Evolutionary conservation across 306 rosid genomes (phyloP).

Genomic region (Mimosa pudica): DNA sequence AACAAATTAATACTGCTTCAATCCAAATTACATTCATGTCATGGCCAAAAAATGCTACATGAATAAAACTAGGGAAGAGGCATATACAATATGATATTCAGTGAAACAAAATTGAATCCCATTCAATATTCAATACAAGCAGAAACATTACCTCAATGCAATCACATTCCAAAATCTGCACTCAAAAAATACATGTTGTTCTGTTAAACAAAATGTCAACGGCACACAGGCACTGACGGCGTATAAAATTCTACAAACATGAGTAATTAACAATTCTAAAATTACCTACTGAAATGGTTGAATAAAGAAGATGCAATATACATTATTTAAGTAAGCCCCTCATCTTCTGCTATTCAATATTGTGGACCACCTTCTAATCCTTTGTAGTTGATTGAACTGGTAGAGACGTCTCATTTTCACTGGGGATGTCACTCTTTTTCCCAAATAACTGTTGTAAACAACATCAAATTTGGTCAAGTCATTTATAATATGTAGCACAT

Average conservation of each 20-base stretch:
- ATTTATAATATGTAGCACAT: neutral
- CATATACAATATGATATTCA: neutral
- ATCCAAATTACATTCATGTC: neutral
- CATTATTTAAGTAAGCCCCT: neutral
- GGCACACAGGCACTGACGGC: neutral
- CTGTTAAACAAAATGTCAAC: neutral
- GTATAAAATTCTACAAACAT: neutral
- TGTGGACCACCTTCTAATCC: constrained; percentile 36
- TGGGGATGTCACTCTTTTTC: constrained; percentile 27
- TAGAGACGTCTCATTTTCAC: constrained; percentile 38
- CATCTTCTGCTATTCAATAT: neutral
- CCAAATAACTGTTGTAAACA: constrained; percentile 50
- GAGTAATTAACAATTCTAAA: neutral
- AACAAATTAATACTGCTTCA: constrained; percentile 9
- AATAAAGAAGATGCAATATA: neutral
- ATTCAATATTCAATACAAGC: neutral
- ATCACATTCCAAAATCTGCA: constrained; percentile 18
- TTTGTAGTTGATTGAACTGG: constrained; percentile 37
- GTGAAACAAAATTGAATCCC: constrained; percentile 25
- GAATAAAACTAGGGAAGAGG: neutral
- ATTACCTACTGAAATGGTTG: neutral
- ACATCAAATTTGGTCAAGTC: constrained; percentile 12
- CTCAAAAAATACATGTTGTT: neutral
- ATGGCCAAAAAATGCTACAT: constrained; percentile 2
- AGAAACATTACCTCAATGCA: neutral